Evolutionary conservation across 129 eudicot genomes (phyloP), one percentile per base, ranked within the genome.

Genomic region (Lactuca sativa): DNA sequence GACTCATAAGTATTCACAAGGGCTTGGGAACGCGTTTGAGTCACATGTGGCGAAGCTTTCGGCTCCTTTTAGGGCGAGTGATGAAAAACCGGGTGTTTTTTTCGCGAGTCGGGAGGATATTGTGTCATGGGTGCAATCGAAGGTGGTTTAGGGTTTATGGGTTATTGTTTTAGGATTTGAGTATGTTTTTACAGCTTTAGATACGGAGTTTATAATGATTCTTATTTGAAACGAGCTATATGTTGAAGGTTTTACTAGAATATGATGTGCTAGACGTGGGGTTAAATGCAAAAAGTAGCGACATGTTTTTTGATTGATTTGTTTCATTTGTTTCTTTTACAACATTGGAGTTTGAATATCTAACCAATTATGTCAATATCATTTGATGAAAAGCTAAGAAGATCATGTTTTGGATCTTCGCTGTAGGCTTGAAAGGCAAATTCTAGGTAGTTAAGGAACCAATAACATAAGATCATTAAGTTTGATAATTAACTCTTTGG

Each of bases 81-180:
- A 78, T 59, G 86, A 81, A 16, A 80, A 81, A 83, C 78, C 82
- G 3, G 92, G 92, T 15, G 43, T 82, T 69, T 86, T 83, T 75
- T 82, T 83, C 74, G 92, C 92, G 25, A 83, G 73, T 71, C 79
- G 86, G 67, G 88, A 86, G 37, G 92, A 86, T 47, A 52, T 86
- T 31, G 69, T 83, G 71, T 83, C 81, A 9, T 86, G 92, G 92
- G 81, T 76, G 69, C 88, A 75, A 67, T 83, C 92, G n/a, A 78
- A 69, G 66, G 80, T 52, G 52, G 52, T 66, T 37, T 53, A 75
- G 56, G 53, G 76, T 68, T 71, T 65, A 40, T 79, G 54, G 67
- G 64, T 66, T 62, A 44, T 63, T 31, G 18, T 73, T 56, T 47
- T 73, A 64, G 67, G 71, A 69, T 54, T 76, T 31, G 82, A 69